Percentiles rank a stretch among this genome's conserved stretches.
phyloP scores from a whole-genome alignment of 2,329 filamentous ascomycete species.

The Monosporascus sp. region DNA sequence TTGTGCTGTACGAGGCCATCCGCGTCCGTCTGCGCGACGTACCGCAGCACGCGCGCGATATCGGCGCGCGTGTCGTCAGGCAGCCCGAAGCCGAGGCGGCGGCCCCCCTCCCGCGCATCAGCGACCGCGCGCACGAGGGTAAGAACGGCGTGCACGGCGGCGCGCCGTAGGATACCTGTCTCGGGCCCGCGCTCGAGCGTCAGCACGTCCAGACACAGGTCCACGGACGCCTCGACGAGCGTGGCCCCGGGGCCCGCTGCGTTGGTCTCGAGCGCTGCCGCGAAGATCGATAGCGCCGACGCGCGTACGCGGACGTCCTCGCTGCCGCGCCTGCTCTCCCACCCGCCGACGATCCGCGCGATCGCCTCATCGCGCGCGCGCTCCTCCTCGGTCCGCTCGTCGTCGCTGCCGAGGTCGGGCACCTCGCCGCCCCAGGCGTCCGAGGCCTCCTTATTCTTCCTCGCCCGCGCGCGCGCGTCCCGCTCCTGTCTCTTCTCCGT shows the following conservation, averaged over 20 bases:
- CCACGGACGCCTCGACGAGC: conserved; percentile 51
- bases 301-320: conserved; percentile 67
- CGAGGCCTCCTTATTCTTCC: conserved; percentile 45
- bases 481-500: conserved; percentile 51
- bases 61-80: conserved; percentile 52
- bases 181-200: conserved; percentile 55
- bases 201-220: conserved; percentile 58
- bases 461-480: conserved; percentile 41
- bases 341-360: conserved; percentile 57
- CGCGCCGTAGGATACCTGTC: conserved; percentile 59
- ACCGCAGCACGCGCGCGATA: conserved; percentile 55
- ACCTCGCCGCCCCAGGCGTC: conserved; percentile 51
- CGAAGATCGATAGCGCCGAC: conserved; percentile 63
- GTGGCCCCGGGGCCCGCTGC: conserved; percentile 48
- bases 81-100: conserved; percentile 47
- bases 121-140: conserved; percentile 57
- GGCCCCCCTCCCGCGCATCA: conserved; percentile 40
- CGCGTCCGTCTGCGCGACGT: conserved; percentile 59
- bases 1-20: conserved; percentile 66
- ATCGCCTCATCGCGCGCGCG: conserved; percentile 45
- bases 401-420: conserved; percentile 27
- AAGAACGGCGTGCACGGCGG: conserved; percentile 59
- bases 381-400: conserved; percentile 36
- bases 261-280: conserved; percentile 54
- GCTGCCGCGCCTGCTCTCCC: conserved; percentile 59